These are phyloP conservation scores for Symbiodinium natans DNA, from an alignment of 73 alveolate species.

Conservation along the genomic window DNA sequence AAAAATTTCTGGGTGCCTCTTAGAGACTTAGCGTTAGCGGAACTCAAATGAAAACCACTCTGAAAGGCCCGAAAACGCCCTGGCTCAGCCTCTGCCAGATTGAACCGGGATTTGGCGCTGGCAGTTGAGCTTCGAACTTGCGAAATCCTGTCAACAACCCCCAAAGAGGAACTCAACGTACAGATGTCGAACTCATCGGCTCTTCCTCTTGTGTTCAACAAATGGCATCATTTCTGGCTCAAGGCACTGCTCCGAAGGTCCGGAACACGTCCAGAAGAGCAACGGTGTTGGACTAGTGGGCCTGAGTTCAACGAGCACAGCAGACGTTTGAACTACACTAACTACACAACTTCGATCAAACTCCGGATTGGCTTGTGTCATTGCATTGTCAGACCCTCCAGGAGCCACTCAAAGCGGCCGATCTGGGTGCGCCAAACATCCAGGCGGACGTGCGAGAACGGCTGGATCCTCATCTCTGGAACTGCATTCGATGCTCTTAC, in stretches of 20 bases:
- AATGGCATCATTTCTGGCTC: too few relatives aligned
- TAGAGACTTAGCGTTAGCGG: too few relatives aligned
- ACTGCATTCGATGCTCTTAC: too few relatives aligned
- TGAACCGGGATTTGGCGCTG: conserved; percentile 89
- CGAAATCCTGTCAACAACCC: conserved; percentile 26
- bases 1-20: too few relatives aligned
- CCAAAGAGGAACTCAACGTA: background rate
- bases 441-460: conserved; percentile 46
- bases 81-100: conserved; percentile 83
- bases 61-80: too few relatives aligned
- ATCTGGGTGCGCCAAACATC: conserved; percentile 53
- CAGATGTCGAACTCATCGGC: too few relatives aligned
- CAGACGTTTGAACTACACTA: too few relatives aligned
- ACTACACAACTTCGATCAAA: too few relatives aligned
- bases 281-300: background rate
- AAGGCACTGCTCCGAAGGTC: conserved; percentile 61
- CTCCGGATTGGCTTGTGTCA: too few relatives aligned
- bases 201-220: too few relatives aligned
- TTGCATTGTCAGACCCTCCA: too few relatives aligned
- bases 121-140: conserved; percentile 74
- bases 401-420: background rate
- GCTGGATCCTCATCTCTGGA: conserved; percentile 11
- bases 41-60: too few relatives aligned
- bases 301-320: background rate
- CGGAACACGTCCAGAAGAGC: conserved; percentile 60